Conservation (phyloP, 192 early-diverging fungal genomes). For the Linnemannia exigua region DNA sequence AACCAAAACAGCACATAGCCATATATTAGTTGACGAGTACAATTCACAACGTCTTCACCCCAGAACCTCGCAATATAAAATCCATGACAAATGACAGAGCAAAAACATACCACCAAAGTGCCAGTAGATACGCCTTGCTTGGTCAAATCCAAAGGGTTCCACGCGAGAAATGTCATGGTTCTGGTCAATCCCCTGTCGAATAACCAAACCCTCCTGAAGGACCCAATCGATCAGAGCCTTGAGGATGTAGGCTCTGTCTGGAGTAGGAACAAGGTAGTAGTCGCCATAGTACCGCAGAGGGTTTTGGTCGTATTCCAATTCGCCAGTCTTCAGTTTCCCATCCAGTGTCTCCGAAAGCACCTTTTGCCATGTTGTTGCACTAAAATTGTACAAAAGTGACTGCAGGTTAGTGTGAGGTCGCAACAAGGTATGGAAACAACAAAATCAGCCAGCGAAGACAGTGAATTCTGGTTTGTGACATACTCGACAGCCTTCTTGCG, state of each 20-base stretch:
- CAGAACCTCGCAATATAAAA: neutral
- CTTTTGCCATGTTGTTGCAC: slow-evolving; percentile 40
- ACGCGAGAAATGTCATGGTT: slow-evolving; percentile 22
- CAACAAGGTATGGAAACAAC: neutral
- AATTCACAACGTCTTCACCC: neutral
- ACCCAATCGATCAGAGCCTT: slow-evolving; percentile 49
- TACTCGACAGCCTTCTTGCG: slow-evolving; percentile 55
- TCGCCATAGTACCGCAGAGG: slow-evolving; percentile 28
- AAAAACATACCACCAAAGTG: slow-evolving; percentile 47
- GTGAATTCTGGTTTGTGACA: neutral
- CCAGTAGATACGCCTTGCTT: slow-evolving; percentile 42
- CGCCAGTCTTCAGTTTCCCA: slow-evolving; percentile 30
- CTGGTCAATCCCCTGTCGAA: slow-evolving; percentile 41
- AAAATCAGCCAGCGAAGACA: neutral
- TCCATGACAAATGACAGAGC: neutral
- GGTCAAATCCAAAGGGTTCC: slow-evolving; percentile 36
- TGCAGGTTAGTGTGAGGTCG: neutral
- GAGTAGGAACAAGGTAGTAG: slow-evolving; percentile 31
- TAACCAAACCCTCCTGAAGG: slow-evolving; percentile 28
- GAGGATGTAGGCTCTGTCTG: slow-evolving; percentile 38
- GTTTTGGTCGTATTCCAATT: slow-evolving; percentile 40
- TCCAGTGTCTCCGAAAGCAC: slow-evolving; percentile 44
- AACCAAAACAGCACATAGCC: neutral
- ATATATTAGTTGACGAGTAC: neutral
- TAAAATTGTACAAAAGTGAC: neutral